These are phyloP conservation scores for Erysimum cheiranthoides DNA, from an alignment of 345 rosid species.

Conservation along the genomic window DNA sequence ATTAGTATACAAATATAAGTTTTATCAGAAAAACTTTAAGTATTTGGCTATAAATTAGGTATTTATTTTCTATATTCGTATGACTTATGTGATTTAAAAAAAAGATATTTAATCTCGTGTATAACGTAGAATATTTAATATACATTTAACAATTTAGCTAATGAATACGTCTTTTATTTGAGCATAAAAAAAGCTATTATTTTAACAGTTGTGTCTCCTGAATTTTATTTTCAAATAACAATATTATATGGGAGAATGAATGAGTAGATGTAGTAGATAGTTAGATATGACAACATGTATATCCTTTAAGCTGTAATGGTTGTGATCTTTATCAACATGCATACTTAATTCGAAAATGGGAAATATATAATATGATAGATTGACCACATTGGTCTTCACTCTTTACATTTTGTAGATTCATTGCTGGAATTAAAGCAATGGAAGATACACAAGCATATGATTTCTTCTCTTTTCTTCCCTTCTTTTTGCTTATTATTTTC, in stretches of 20 bases:
- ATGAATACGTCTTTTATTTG: not conserved
- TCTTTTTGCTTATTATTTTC: slow-evolving; percentile 16
- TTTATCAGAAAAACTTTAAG: not conserved
- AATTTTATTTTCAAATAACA: not conserved
- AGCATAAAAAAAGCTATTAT: not conserved
- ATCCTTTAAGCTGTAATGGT: slow-evolving; percentile 10
- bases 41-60: slow-evolving; percentile 6
- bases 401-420: slow-evolving; percentile 42
- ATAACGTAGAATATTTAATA: not conserved
- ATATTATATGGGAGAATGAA: not conserved
- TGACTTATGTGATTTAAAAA: not conserved
- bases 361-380: slow-evolving; percentile 22
- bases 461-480: slow-evolving; percentile 33
- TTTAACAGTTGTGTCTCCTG: not conserved
- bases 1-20: not conserved
- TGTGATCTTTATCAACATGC: slow-evolving; percentile 31
- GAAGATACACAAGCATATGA: slow-evolving; percentile 47
- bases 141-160: not conserved
- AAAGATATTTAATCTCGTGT: not conserved
- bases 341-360: slow-evolving; percentile 31
- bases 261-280: not conserved
- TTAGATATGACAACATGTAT: not conserved
- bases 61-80: not conserved
- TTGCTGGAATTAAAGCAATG: slow-evolving; percentile 44
- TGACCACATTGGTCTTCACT: slow-evolving; percentile 39